Evolutionary conservation across 1,284 basidiomycete genomes (phyloP), one percentile per base, ranked within the genome.

Genomic region (Ceratobasidium sp.): DNA sequence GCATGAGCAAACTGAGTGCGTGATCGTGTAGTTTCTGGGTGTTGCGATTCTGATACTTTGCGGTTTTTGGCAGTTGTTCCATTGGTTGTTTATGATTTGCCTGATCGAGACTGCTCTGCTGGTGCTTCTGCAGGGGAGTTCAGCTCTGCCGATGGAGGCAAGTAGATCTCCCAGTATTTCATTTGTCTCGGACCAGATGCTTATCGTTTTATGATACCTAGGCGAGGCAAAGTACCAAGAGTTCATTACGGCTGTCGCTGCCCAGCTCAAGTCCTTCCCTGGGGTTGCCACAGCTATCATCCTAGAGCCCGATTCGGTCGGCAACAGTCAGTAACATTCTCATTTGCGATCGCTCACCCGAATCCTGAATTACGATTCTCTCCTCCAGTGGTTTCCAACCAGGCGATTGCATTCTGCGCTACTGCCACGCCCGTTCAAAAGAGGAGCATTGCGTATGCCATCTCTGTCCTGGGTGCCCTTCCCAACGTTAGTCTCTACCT

Each of bases 211-310:
- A 39, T 6, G 9, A 49, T 24, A 11, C 39, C 8, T 5, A 66
- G 64, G 64, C 64, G 64, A 66, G 48, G 64, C 64, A 9, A 66
- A 66, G 48, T 66, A 66, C 34, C 46, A 66, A 34, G 64, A 66
- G 22, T 66, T 31, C 31, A 66, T 66, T 27, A 13, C 16, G 11
- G 64, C 46, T 3, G 64, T 66, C 34, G 13, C 53, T 19, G 11
- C 27, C 31, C 64, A 66, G 29, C 29, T 66, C 46, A 48, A 66
- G 49, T 27, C 48, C 11, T 66, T 22, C 37, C 64, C 64, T 11
- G n/a, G 1, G 1, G 43, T 66, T 6, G 6, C 29, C 19, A 11
- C 54, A 11, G 64, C 64, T 39, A 22, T 53, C 11, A 19, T 39
- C 27, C 31, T 64, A 19, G 62, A 64, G 46, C 62, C 62, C 27